These are phyloP conservation scores for Vigna angularis DNA, from an alignment of 306 rosid genomes.

Conservation along the genomic window DNA sequence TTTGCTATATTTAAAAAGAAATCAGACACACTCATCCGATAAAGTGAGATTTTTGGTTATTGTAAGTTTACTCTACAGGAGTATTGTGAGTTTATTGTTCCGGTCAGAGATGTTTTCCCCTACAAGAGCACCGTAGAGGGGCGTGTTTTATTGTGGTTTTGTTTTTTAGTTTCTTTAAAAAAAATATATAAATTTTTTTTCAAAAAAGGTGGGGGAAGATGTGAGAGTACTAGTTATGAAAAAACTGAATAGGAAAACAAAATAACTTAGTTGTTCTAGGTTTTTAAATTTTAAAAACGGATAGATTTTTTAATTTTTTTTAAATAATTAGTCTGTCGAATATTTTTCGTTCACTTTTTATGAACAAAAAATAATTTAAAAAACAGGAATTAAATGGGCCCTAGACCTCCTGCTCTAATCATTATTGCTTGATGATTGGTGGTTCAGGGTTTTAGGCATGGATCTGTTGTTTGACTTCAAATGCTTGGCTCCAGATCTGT, in stretches of 20 bases:
- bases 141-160: not conserved
- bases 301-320: too few relatives aligned
- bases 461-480: conserved; percentile 35
- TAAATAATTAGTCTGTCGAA: too few relatives aligned
- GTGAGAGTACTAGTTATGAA: not conserved
- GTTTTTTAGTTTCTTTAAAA: not conserved
- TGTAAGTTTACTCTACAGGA: conserved; percentile 3
- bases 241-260: not conserved
- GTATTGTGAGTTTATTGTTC: conserved; percentile 7
- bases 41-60: not conserved
- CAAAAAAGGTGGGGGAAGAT: not conserved
- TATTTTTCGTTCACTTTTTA: too few relatives aligned
- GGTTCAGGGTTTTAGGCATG: conserved; percentile 35
- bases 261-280: not conserved
- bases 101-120: not conserved
- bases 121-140: not conserved
- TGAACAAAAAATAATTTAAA: too few relatives aligned
- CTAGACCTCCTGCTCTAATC: conserved; percentile 10
- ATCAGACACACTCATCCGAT: too few relatives aligned
- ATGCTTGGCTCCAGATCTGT: conserved; percentile 33
- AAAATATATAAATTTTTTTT: not conserved
- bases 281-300: not conserved
- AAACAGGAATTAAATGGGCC: not conserved
- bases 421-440: conserved; percentile 26
- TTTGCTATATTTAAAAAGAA: too few relatives aligned